Evolutionary conservation across 2,329 filamentous ascomycete genomes (phyloP).

Genomic region (Sporothrix euskadiensis): DNA sequence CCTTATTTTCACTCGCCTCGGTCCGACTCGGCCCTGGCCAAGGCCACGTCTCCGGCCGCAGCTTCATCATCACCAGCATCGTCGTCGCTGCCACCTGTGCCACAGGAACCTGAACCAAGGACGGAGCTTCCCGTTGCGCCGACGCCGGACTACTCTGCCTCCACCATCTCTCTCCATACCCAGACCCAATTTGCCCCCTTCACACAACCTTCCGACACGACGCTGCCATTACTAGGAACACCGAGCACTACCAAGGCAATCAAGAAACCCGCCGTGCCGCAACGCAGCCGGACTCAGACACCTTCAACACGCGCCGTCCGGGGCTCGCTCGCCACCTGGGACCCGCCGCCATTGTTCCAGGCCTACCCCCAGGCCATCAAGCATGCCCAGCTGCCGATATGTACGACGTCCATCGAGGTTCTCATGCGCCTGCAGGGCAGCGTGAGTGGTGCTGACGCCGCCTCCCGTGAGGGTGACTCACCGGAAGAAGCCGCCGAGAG

Average conservation of each 20-base stretch:
- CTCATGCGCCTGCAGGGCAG: slow-evolving; percentile 64
- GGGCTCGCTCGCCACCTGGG: slow-evolving; percentile 53
- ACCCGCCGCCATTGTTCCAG: slow-evolving; percentile 77
- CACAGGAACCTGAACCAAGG: not conserved
- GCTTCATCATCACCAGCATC: not conserved
- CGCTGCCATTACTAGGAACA: not conserved
- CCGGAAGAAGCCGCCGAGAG: slow-evolving; percentile 39
- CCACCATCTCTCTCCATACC: not conserved
- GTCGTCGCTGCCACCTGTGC: not conserved
- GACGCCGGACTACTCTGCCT: not conserved
- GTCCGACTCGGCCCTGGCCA: slow-evolving; percentile 42
- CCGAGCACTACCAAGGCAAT: slow-evolving; percentile 32
- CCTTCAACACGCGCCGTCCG: slow-evolving; percentile 32
- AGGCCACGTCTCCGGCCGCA: not conserved
- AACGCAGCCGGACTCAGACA: slow-evolving; percentile 32
- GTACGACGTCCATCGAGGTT: slow-evolving; percentile 66
- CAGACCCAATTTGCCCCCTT: not conserved
- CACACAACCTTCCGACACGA: not conserved
- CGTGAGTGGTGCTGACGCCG: slow-evolving; percentile 45
- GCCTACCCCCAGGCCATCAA: slow-evolving; percentile 83
- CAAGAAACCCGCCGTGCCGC: slow-evolving; percentile 35
- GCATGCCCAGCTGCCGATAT: slow-evolving; percentile 68
- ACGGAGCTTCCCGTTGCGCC: slow-evolving; percentile 17
- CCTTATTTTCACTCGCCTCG: slow-evolving; percentile 43
- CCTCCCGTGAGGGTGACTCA: slow-evolving; percentile 31